phyloP scores from a whole-genome alignment of 495 filamentous ascomycete species.

The Paragyromitra xinjiangensis region DNA sequence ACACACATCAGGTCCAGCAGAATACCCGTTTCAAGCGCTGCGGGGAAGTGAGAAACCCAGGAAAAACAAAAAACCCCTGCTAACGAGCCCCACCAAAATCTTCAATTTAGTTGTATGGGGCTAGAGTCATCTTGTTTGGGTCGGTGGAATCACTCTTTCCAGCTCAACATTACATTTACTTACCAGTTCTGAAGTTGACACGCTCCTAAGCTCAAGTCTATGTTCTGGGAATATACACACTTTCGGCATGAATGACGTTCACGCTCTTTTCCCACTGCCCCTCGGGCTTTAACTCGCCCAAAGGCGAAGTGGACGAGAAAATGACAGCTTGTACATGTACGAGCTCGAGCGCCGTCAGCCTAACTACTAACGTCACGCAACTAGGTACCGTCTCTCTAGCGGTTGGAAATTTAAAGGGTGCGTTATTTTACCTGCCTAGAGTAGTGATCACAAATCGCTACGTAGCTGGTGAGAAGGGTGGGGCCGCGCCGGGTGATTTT shows the following conservation, averaged over 20 bases:
- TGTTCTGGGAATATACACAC: not conserved
- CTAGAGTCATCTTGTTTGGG: not conserved
- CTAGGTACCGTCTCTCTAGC: not conserved
- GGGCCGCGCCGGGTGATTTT: conserved; percentile 1
- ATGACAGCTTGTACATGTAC: not conserved
- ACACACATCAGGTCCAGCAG: not conserved
- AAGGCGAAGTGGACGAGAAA: not conserved
- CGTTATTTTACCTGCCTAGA: conserved; percentile 16
- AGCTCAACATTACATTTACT: not conserved
- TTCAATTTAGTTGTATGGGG: not conserved
- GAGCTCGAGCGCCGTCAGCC: not conserved
- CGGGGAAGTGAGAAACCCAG: conserved; percentile 27
- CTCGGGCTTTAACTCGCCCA: not conserved
- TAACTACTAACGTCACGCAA: not conserved
- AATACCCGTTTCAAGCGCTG: conserved; percentile 33
- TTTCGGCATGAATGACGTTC: not conserved
- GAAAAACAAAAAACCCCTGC: not conserved
- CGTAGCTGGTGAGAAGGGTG: not conserved
- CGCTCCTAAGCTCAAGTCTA: not conserved
- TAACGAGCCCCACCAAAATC: not conserved
- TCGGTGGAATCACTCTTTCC: not conserved
- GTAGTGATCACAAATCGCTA: not conserved
- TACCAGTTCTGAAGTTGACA: conserved; percentile 8
- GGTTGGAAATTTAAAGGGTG: conserved; percentile 7
- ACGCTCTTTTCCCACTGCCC: not conserved